These are phyloP conservation scores for Galerina marginata DNA, from an alignment of 768 basidiomycete genomes.

Conservation along the genomic window DNA sequence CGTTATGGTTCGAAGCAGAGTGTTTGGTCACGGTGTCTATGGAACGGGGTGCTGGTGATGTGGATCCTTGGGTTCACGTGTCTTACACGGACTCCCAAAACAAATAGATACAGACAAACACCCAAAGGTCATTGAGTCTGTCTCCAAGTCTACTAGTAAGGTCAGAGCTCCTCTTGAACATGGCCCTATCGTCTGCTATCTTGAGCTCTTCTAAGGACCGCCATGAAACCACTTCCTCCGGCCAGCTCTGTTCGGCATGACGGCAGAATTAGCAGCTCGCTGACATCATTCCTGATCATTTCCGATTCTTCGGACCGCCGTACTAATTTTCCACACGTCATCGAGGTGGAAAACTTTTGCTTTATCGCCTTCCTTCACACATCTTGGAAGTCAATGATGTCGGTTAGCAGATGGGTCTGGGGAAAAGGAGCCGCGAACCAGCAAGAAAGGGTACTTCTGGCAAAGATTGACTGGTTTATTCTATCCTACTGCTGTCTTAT, in stretches of 20 bases:
- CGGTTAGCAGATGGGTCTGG: slow-evolving; percentile 26
- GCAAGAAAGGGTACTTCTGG: slow-evolving; percentile 54
- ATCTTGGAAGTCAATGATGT: not conserved
- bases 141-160: no score
- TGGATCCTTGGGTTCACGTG: slow-evolving; percentile 8
- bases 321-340: not conserved
- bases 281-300: no score
- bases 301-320: not conserved
- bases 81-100: not conserved
- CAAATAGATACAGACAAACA: not conserved
- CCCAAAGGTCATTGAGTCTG: no score
- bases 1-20: no score
- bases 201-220: no score
- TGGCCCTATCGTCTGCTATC: no score
- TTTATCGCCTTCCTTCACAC: no score
- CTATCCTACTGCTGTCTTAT: slow-evolving; percentile 74
- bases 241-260: not conserved
- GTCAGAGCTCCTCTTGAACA: no score
- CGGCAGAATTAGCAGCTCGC: not conserved
- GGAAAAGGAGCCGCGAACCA: slow-evolving; percentile 43
- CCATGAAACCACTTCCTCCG: no score
- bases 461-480: slow-evolving; percentile 72
- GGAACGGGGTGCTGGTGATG: not conserved
- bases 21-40: no score
- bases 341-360: not conserved